Evolutionary conservation across 176 grass and related monocot genomes (phyloP), one percentile per base, ranked within the genome.

Genomic region (Carex myosuroides): DNA sequence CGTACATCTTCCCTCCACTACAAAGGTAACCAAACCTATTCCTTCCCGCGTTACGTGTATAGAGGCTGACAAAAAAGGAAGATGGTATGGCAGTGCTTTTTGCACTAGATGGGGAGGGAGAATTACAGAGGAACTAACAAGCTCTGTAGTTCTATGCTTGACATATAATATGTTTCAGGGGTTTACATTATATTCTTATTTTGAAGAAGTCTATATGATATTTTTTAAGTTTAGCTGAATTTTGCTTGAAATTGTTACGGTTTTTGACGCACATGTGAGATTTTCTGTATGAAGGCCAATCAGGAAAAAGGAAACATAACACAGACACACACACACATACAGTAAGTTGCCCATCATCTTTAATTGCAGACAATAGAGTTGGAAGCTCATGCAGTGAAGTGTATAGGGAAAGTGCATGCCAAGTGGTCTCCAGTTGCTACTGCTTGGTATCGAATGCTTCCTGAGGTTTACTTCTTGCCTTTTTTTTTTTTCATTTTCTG

Each of bases 341-440:
- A 60, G 2, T 62, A 54, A 29, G 44, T 52, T 70, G 4, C 18
- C 18, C 3, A 75, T 75, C 71, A 75, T 70, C 3, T 75, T 71
- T 52, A 64, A 48, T 82, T 88, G 42, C 82, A 97, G 95, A 81
- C 71, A 77, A 97, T 97, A 84, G 95, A 94, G 74, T 91, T 97
- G 3, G 92, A 97, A 85, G 92, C 92, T 55, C 95, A 94, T 90
- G 95, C 90, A 72, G 86, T 94, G 53, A 97, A 97, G 87, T 92
- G 95, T 42, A 86, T 91, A 46, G 95, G 95, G 21, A 94, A 92
- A 88, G 84, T 82, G 59, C 95, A 97, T 87, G 95, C 95, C n/a
- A 97, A 97, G 86, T 97, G 95, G 95, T 97, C 92, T 89, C 95
- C 95, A 71, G 95, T 97, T 85, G 89, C 95, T 86, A 94, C 92